Conservation (phyloP, 2,329 filamentous ascomycete species). For the Zalaria sp. region DNA sequence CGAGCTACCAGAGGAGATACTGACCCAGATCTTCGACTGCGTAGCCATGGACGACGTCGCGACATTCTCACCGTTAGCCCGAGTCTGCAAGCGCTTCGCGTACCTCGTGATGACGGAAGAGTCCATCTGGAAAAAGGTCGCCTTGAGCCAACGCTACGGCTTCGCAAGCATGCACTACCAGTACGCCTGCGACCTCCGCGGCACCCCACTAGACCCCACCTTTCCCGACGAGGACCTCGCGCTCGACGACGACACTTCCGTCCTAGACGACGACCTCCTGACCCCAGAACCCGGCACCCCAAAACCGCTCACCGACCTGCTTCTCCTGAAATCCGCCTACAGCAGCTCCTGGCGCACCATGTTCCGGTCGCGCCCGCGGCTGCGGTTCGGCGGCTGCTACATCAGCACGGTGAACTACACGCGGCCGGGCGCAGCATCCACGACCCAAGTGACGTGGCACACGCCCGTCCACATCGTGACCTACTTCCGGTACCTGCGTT, state of each 20-base stretch:
- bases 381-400: constrained; percentile 92
- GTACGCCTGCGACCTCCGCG: constrained; percentile 49
- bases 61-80: constrained; percentile 58
- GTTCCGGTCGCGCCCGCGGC: constrained; percentile 68
- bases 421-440: constrained; percentile 60
- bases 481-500: constrained; percentile 92
- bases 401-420: constrained; percentile 95
- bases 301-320: constrained; percentile 10
- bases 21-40: constrained; percentile 63
- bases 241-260: constrained; percentile 4
- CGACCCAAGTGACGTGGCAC: constrained; percentile 59
- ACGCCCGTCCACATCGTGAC: constrained; percentile 89
- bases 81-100: constrained; percentile 77
- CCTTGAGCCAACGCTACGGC: constrained; percentile 56
- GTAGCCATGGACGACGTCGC: constrained; percentile 63
- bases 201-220: constrained; percentile 20
- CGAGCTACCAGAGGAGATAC: constrained; percentile 65
- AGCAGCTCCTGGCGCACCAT: constrained; percentile 41
- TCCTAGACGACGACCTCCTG: not conserved
- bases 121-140: constrained; percentile 69
- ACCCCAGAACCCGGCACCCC: constrained; percentile 6
- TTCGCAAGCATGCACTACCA: constrained; percentile 74
- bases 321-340: constrained; percentile 15
- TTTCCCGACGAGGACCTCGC: constrained; percentile 11
- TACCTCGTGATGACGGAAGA: constrained; percentile 77